Evolutionary conservation across 495 filamentous ascomycete genomes (phyloP), one percentile per base, ranked within the genome.

Genomic region (Aspergillus leporis): DNA sequence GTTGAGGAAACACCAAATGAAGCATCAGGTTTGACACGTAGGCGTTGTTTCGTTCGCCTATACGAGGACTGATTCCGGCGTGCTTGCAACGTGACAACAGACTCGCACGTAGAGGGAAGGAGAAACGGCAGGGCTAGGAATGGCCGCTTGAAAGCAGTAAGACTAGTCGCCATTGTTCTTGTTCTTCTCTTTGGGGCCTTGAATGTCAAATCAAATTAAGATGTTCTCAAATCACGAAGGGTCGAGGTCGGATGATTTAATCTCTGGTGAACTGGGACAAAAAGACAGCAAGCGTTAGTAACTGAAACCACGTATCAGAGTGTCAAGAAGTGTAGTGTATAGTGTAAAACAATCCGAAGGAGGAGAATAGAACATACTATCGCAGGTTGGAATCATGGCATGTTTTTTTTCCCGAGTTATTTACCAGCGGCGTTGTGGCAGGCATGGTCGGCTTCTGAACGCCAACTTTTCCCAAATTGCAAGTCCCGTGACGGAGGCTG

Each of bases 11-110:
- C 62, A 53, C 82, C 77, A 75, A 91, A 93, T 54, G 89, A 88
- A 12, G 83, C 78, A 73, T 92, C 87, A 25, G 88, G 88, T 55
- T 87, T 84, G 63, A 92, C 80, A 60, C 85, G 84, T 60, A 93
- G 83, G 13, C 85, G 82, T 74, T 87, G 85, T 71, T 85, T 88
- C 45, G 85, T 88, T 32, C 91, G 88, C 43, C 84, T 77, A 41
- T 85, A 81, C 36, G 87, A 83, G 55, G 89, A 90, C 72, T 91
- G 83, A 65, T 87, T 80, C 45, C 89, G 83, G 58, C 66, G 74
- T 53, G 66, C 61, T 55, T 62, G 67, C 12, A 72, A 50, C 19
- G 68, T 58, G 25, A 71, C 25, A 6, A 28, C 56, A 7, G 71
- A 58, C 53, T 79, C 74, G 49, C 67, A 70, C 56, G 70, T 74